phyloP scores from a whole-genome alignment of 176 grass and related monocot species.

The Paspalum vaginatum region DNA sequence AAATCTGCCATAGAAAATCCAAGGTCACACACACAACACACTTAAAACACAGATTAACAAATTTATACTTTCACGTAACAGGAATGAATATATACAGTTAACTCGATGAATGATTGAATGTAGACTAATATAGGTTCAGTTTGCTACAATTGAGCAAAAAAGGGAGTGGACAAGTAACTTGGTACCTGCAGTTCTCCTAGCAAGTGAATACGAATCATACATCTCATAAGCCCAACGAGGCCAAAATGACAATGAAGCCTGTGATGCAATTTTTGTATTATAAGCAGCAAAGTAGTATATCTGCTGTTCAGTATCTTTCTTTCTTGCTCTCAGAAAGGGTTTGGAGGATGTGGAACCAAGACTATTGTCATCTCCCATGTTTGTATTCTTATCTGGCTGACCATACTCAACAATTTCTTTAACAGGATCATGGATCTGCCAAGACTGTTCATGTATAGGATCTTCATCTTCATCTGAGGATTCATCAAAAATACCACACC shows the following conservation, averaged over 20 bases:
- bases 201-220: constrained; percentile 88
- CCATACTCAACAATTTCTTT: constrained; percentile 16
- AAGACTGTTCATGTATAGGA: constrained; percentile 39
- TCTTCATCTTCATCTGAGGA: constrained; percentile 65
- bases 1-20: constrained; percentile 56
- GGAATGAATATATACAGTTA: constrained; percentile 16
- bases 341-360: constrained; percentile 39
- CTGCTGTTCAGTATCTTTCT: constrained; percentile 38
- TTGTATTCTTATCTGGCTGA: constrained; percentile 44
- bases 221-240: constrained; percentile 90
- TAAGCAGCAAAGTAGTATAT: constrained; percentile 20
- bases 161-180: constrained; percentile 30
- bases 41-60: constrained; percentile 20
- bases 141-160: constrained; percentile 16
- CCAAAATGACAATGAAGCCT: constrained; percentile 79
- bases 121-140: constrained; percentile 24
- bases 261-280: constrained; percentile 50
- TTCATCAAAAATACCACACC: constrained; percentile 7
- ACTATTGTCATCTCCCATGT: constrained; percentile 32
- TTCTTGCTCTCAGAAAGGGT: constrained; percentile 24
- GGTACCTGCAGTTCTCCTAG: constrained; percentile 72
- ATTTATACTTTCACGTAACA: neutral
- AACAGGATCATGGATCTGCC: constrained; percentile 36
- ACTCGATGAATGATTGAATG: constrained; percentile 1
- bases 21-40: constrained; percentile 28